Evolutionary conservation across 139 green algal species (phyloP).

Genomic region (Microglena sp.): DNA sequence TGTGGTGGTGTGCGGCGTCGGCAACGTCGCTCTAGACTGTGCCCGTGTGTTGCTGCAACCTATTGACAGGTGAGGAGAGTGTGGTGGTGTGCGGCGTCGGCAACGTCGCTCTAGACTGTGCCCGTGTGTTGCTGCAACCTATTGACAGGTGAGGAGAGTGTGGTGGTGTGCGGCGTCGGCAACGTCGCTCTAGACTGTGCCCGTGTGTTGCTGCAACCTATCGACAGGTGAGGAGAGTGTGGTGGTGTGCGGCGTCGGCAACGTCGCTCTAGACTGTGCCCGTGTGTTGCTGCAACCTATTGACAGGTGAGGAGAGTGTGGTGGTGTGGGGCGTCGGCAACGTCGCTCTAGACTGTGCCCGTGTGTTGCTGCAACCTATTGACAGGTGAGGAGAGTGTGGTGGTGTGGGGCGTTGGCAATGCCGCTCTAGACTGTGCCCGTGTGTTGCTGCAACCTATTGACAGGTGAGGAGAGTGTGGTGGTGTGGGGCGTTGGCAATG

Average conservation of each 20-base stretch:
- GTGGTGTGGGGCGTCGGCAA: too few species aligned
- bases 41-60: conserved; percentile 76
- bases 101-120: conserved; percentile 93
- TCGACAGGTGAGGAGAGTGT: conserved; percentile 8
- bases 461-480: too few species aligned
- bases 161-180: conserved; percentile 61
- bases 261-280: conserved; percentile 91
- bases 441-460: too few species aligned
- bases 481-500: too few species aligned
- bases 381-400: too few species aligned
- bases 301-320: conserved; percentile 1
- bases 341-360: too few species aligned
- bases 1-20: conserved; percentile 58
- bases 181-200: conserved; percentile 96
- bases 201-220: conserved; percentile 66
- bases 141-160: conserved; percentile 12
- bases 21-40: conserved; percentile 94
- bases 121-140: conserved; percentile 81
- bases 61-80: conserved; percentile 3
- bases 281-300: conserved; percentile 78
- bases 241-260: conserved; percentile 44
- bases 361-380: too few species aligned
- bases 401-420: too few species aligned
- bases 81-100: conserved; percentile 30
- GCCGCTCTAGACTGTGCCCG: too few species aligned